A percentile compares a stretch with the other conserved stretches of the same genome.
These are phyloP conservation scores for Aspergillus bridgeri DNA, from an alignment of 495 filamentous ascomycete species.

Conservation along the genomic window DNA sequence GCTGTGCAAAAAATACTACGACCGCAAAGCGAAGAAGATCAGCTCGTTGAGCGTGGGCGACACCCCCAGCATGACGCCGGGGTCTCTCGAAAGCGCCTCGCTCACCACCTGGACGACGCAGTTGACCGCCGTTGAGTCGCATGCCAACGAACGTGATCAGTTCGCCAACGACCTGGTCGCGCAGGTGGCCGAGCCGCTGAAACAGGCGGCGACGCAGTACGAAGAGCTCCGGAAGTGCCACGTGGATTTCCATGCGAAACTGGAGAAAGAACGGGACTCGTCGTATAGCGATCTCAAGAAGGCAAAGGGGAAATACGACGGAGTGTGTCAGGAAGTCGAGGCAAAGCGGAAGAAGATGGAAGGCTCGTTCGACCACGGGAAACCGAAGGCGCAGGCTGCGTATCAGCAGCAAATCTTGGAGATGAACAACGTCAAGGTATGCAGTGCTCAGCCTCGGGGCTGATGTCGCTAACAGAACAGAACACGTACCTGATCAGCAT, in stretches of 20 bases:
- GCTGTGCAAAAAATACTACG: slow-evolving; percentile 90
- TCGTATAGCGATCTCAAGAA: slow-evolving; percentile 86
- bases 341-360: slow-evolving; percentile 91
- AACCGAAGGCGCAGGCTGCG: slow-evolving; percentile 77
- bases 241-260: slow-evolving; percentile 78
- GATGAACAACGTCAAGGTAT: slow-evolving; percentile 91
- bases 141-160: slow-evolving; percentile 84
- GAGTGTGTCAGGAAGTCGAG: slow-evolving; percentile 91
- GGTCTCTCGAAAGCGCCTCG: slow-evolving; percentile 91
- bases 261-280: slow-evolving; percentile 83
- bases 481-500: slow-evolving; percentile 95
- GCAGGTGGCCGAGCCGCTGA: slow-evolving; percentile 82
- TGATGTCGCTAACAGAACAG: slow-evolving; percentile 38
- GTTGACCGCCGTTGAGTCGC: slow-evolving; percentile 80
- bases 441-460: slow-evolving; percentile 2
- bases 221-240: slow-evolving; percentile 94
- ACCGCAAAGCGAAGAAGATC: slow-evolving; percentile 91
- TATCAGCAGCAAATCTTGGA: slow-evolving; percentile 88
- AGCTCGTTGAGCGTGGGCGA: slow-evolving; percentile 91
- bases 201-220: slow-evolving; percentile 64
- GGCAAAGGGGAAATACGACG: slow-evolving; percentile 88
- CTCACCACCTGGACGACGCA: slow-evolving; percentile 97
- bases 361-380: slow-evolving; percentile 77
- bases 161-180: slow-evolving; percentile 70
- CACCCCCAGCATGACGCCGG: slow-evolving; percentile 86